phyloP scores from a whole-genome alignment of 805 yeast genomes.

The Ogataea sp. region DNA sequence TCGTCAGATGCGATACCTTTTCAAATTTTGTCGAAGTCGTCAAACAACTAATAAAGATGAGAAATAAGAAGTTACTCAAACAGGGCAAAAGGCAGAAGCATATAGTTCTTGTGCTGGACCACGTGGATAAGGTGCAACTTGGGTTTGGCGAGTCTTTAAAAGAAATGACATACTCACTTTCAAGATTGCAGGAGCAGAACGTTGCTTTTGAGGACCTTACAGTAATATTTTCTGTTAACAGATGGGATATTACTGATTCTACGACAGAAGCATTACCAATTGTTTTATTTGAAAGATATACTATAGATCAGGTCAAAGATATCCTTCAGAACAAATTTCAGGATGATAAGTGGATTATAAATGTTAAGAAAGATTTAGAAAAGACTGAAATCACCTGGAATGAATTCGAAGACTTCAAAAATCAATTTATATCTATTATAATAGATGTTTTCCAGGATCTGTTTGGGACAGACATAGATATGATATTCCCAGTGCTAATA shows the following conservation, averaged over 20 bases:
- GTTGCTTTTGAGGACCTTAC: constrained; percentile 21
- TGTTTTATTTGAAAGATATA: constrained; percentile 31
- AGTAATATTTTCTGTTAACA: constrained; percentile 32
- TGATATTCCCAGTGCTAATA: constrained; percentile 19
- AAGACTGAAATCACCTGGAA: constrained; percentile 3
- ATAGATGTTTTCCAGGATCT: constrained; percentile 37
- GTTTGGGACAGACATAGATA: constrained; percentile 35
- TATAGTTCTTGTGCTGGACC: constrained; percentile 39
- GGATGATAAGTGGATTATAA: constrained; percentile 9
- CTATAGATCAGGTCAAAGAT: constrained; percentile 25
- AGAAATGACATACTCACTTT: constrained; percentile 32
- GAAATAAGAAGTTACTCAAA: constrained; percentile 1
- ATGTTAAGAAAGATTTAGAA: not conserved
- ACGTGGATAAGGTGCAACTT: constrained; percentile 33
- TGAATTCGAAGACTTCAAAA: constrained; percentile 14
- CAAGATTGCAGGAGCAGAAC: constrained; percentile 35
- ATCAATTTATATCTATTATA: constrained; percentile 32
- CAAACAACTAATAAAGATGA: constrained; percentile 23
- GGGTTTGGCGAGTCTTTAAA: constrained; percentile 23
- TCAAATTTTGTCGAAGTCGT: constrained; percentile 31
- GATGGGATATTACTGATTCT: constrained; percentile 29
- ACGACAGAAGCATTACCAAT: constrained; percentile 33
- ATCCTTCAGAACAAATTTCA: constrained; percentile 22
- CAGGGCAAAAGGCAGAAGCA: not conserved
- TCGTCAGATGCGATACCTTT: constrained; percentile 32